Base-by-base conservation (phyloP, 805 yeast genomes). In the Naumovozyma castellii region DNA sequence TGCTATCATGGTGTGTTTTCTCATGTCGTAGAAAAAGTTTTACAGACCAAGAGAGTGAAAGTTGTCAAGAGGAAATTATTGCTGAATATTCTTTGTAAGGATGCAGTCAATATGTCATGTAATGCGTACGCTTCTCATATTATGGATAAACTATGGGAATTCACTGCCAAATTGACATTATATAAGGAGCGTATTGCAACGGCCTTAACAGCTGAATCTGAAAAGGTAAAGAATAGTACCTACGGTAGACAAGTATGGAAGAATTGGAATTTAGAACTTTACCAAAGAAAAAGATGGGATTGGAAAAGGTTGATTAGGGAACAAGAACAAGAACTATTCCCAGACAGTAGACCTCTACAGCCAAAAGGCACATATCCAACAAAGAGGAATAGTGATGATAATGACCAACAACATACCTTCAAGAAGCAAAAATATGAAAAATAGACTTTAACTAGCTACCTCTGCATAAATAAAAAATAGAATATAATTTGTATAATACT, bases 211-310 rank as follows among this genome's bases (percentile, higher is more conserved):
- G 70, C 66, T 14, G 72, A 78, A 33, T 72, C 79, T 31, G 80
- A 75, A 30, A 69, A 71, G 44, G 82, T 92, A 34, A 87, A 92
- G 65, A 85, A 80, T 44, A 84, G 95, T 55, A 73, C 68, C 10
- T 92, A 90, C 54, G 98, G 98, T 28, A 76, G 80, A 56, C 72
- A 78, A 51, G 97, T 92, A 1, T 92, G 97, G 97, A 84, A 81
- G 58, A 90, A 90, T 59, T 92, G 97, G 97, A 65, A 73, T 22
- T 72, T 90, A 80, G 97, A 92, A 57, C 63, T 79, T 50, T 90
- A 77, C 53, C 56, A 45, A 15, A 41, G 54, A 36, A 50, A 49
- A 36, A 44, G 44, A 58, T 75, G 68, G 53, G 96, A 87, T 54
- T 90, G 97, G 97, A 84, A 82, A 61, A 64, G 50, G 42, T 48